These are phyloP conservation scores for Posidonia oceanica DNA, from an alignment of 116 monocot species.

Conservation along the genomic window DNA sequence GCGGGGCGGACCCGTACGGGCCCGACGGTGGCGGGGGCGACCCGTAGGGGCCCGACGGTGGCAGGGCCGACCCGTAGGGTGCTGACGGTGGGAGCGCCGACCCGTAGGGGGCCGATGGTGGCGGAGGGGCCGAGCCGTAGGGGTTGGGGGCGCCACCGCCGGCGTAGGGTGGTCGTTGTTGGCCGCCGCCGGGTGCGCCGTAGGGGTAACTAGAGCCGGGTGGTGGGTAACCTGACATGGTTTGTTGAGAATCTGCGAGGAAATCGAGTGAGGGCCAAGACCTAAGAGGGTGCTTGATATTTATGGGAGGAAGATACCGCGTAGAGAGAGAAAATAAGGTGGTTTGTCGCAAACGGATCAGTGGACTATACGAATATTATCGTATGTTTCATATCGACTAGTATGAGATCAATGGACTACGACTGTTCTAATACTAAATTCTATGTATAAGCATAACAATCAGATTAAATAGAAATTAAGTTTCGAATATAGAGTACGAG, in stretches of 20 bases:
- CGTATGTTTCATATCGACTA: too few species aligned
- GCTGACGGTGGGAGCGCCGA: not conserved
- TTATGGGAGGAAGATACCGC: too few species aligned
- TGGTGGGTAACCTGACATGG: conserved; percentile 1
- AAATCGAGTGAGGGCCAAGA: too few species aligned
- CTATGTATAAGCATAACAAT: too few species aligned
- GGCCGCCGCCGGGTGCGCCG: not conserved
- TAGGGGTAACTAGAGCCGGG: not conserved
- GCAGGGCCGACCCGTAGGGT: conserved; percentile 2
- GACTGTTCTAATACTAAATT: too few species aligned
- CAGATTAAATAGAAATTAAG: too few species aligned
- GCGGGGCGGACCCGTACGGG: not conserved
- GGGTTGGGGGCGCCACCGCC: conserved; percentile 8
- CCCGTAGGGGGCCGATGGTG: conserved; percentile 2
- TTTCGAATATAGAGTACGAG: too few species aligned
- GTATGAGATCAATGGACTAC: too few species aligned
- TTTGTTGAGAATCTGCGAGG: not conserved
- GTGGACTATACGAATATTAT: too few species aligned
- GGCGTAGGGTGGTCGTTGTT: not conserved
- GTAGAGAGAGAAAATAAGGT: too few species aligned
- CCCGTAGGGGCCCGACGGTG: conserved; percentile 14
- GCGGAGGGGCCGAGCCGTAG: conserved; percentile 4
- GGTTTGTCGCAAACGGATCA: too few species aligned
- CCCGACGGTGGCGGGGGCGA: not conserved
- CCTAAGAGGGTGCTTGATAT: too few species aligned